Evolutionary conservation across 1,284 basidiomycete genomes (phyloP).

Genomic region (Cryptococcus sp.): DNA sequence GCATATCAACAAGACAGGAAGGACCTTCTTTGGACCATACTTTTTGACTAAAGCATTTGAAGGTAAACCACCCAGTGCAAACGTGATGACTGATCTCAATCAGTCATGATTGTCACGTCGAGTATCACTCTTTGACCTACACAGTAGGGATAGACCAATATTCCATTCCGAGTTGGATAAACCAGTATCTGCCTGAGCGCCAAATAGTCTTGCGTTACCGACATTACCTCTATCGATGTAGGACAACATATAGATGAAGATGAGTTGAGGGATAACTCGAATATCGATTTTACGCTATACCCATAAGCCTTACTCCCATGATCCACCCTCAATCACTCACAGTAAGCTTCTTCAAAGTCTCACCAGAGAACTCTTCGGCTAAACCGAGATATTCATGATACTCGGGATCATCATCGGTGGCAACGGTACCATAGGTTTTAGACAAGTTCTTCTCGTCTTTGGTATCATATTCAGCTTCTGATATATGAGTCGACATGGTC

Average conservation of each 20-base stretch:
- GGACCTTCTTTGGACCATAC: not conserved
- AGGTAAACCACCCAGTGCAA: not conserved
- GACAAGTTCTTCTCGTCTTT: not conserved
- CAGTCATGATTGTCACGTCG: not conserved
- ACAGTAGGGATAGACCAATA: not conserved
- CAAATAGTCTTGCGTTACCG: not conserved
- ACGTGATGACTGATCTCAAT: not conserved
- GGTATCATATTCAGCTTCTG: no score
- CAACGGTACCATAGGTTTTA: not conserved
- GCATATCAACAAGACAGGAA: not conserved
- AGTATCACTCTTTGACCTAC: not conserved
- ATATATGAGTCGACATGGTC: no score
- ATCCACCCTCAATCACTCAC: not conserved
- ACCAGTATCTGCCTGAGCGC: conserved; percentile 7
- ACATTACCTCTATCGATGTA: conserved; percentile 1
- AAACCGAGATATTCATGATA: not conserved
- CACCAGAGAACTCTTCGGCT: not conserved
- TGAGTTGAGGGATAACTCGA: conserved; percentile 2
- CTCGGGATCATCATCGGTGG: not conserved
- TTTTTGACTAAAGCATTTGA: not conserved
- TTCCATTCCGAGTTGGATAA: not conserved
- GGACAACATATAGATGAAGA: conserved; percentile 4
- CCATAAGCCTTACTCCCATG: not conserved
- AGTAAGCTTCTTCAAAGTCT: not conserved
- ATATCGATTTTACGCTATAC: not conserved